A percentile compares a stretch with the other conserved stretches of the same genome.
Conservation (phyloP, 148 eudicot genomes). For the Linanthus parryae region DNA sequence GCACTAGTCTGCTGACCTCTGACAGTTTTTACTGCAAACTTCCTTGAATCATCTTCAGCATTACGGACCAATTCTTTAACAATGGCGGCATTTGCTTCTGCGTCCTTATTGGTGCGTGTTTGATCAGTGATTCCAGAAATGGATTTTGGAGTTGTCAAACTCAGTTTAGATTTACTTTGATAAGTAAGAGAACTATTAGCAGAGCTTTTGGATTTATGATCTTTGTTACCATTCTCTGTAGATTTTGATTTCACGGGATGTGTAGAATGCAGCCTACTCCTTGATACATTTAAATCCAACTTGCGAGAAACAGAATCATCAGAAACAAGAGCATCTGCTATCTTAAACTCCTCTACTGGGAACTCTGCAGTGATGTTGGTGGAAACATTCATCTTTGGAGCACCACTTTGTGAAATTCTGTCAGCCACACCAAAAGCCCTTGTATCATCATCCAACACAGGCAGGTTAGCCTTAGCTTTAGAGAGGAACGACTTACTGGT, state of each 20-base stretch:
- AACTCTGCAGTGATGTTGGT: slow-evolving; percentile 9
- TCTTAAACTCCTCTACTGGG: slow-evolving; percentile 12
- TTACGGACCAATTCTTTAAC: slow-evolving; percentile 51
- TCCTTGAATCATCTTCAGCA: slow-evolving; percentile 58
- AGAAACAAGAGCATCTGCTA: slow-evolving; percentile 23
- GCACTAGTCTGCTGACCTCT: slow-evolving; percentile 36
- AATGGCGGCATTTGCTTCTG: slow-evolving; percentile 25
- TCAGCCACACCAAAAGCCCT: slow-evolving; percentile 21
- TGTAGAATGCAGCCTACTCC: slow-evolving; percentile 15
- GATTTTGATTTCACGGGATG: slow-evolving; percentile 30
- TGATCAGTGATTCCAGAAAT: slow-evolving; percentile 18
- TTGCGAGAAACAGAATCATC: slow-evolving; percentile 13
- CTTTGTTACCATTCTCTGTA: slow-evolving; percentile 20
- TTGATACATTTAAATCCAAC: slow-evolving; percentile 19
- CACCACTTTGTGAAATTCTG: slow-evolving; percentile 15
- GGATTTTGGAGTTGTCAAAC: slow-evolving; percentile 13
- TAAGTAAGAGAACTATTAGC: slow-evolving; percentile 15
- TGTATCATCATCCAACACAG: slow-evolving; percentile 14
- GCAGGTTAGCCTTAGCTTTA: slow-evolving; percentile 13
- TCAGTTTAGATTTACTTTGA: slow-evolving; percentile 19
- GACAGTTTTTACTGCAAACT: slow-evolving; percentile 60
- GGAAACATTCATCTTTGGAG: slow-evolving; percentile 9
- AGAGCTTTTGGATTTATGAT: slow-evolving; percentile 19
- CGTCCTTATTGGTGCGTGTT: slow-evolving; percentile 16
- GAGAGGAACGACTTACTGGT: slow-evolving; percentile 13